Percentiles rank a stretch among this genome's conserved stretches.
phyloP scores from a whole-genome alignment of 306 rosid species.

The Lagenaria siceraria region DNA sequence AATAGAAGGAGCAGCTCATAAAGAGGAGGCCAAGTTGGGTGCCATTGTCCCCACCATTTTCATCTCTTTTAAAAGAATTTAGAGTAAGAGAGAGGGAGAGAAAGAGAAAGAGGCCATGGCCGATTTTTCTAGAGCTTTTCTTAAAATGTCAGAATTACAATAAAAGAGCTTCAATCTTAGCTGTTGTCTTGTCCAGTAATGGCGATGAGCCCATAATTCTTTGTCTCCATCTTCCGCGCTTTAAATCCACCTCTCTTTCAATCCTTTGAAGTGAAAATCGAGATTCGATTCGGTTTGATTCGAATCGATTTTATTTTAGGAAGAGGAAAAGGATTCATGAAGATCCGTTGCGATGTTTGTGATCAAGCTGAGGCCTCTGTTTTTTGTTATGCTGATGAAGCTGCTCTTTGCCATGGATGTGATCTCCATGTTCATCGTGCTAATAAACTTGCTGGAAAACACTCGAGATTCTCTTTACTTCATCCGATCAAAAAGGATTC shows the following conservation, averaged over 20 bases:
- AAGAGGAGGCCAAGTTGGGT: background rate
- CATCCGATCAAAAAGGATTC: conserved; percentile 29
- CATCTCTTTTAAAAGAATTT: background rate
- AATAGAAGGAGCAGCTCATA: no score
- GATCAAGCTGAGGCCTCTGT: conserved; percentile 43
- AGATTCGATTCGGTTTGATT: background rate
- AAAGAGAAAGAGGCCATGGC: background rate
- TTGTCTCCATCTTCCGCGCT: conserved; percentile 22
- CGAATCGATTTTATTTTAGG: no score
- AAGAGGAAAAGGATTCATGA: conserved; percentile 22
- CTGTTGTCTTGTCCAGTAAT: conserved; percentile 31
- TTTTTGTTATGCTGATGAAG: conserved; percentile 87
- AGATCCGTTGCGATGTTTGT: conserved; percentile 80
- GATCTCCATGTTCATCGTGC: conserved; percentile 69
- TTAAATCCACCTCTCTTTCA: background rate
- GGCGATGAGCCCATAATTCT: conserved; percentile 41
- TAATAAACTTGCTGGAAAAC: conserved; percentile 68
- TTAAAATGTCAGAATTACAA: conserved; percentile 13
- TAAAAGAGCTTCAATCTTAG: conserved; percentile 21
- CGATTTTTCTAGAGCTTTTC: conserved; percentile 17
- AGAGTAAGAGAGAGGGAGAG: background rate
- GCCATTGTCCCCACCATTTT: background rate
- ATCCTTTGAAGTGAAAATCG: background rate
- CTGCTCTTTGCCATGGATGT: conserved; percentile 65
- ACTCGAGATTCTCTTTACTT: conserved; percentile 49